Evolutionary conservation across 2,329 filamentous ascomycete genomes (phyloP), one percentile per base, ranked within the genome.

Genomic region (Apiospora hydei): DNA sequence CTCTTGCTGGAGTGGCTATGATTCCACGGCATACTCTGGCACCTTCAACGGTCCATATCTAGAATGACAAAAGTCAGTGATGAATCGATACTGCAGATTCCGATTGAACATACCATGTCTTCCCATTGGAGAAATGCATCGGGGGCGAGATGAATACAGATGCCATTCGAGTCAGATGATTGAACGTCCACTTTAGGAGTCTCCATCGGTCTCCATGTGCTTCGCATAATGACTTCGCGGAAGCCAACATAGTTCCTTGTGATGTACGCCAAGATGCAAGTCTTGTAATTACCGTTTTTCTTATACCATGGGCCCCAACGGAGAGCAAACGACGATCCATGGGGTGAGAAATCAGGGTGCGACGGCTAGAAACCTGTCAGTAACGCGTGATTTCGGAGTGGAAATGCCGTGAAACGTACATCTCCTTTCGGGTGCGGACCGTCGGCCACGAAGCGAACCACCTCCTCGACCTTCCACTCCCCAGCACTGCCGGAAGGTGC

Each of bases 91-190:
- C 26, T 24, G 34, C 6, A 16, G 34, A 24, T 16, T 16, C 4
- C 46, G 26, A 21, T n/a, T n/a, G 24, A 18, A 68, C 84, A 61
- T 80, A 88, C 87, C 53, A 79, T 81, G 67, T 88, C 83, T 75
- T 90, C 88, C 83, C 88, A 90, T 69, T 86, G 84, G 18, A 90
- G 80, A 74, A 89, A 89, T 1, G 88, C 84, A 74, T 90, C 88
- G 0, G 84, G 80, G 0, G 83, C 83, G 21, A 90, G 82, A 73
- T 84, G 83, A 16, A 87, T 77, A 74, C 89, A 90, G 21, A 87
- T 83, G 0, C 87, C 85, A 47, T 82, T 80, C 2, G 80, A 78
- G 70, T 90, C 87, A 1, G 76, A 73, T 24, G 79, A 73, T 38
- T 83, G 84, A 0, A 88, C 77, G 1, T 79, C 74, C 1, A 89